These are phyloP conservation scores for Primulina tabacum DNA, from an alignment of 257 asterid species.

Conservation along the genomic window DNA sequence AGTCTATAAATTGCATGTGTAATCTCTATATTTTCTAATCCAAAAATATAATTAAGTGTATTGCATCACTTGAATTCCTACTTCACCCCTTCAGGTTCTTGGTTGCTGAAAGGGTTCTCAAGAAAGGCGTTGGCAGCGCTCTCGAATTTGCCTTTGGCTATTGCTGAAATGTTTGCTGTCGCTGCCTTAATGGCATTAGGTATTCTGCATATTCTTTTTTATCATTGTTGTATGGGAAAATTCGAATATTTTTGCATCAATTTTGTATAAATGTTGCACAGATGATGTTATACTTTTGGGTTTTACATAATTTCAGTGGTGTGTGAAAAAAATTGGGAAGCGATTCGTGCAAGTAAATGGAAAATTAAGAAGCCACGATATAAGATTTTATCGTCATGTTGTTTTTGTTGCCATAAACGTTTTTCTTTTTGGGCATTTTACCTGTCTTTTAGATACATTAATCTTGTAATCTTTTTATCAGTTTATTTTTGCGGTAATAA, in stretches of 20 bases:
- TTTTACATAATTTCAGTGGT: slow-evolving; percentile 17
- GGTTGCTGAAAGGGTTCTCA: slow-evolving; percentile 39
- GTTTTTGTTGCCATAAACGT: not conserved
- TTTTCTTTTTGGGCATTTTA: not conserved
- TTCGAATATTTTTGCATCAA: not conserved
- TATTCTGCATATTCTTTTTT: slow-evolving; percentile 22
- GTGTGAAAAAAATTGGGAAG: not conserved
- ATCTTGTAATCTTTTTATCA: not conserved
- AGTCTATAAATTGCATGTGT: too few relatives aligned
- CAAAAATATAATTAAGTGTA: too few relatives aligned
- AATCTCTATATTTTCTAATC: too few relatives aligned
- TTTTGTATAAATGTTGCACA: not conserved
- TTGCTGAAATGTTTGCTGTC: slow-evolving; percentile 68
- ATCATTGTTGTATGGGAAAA: not conserved
- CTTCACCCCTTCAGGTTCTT: too few relatives aligned
- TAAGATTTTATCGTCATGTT: not conserved
- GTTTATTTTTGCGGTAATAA: not conserved
- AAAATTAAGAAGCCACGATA: not conserved
- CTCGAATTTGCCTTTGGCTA: slow-evolving; percentile 77
- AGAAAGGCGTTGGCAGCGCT: slow-evolving; percentile 52
- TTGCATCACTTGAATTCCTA: too few relatives aligned
- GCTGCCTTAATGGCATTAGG: slow-evolving; percentile 92
- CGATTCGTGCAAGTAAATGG: not conserved
- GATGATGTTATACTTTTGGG: not conserved
- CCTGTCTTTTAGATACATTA: not conserved